phyloP scores from a whole-genome alignment of 192 early-diverging fungal genomes.

The Gonapodya prolifera region DNA sequence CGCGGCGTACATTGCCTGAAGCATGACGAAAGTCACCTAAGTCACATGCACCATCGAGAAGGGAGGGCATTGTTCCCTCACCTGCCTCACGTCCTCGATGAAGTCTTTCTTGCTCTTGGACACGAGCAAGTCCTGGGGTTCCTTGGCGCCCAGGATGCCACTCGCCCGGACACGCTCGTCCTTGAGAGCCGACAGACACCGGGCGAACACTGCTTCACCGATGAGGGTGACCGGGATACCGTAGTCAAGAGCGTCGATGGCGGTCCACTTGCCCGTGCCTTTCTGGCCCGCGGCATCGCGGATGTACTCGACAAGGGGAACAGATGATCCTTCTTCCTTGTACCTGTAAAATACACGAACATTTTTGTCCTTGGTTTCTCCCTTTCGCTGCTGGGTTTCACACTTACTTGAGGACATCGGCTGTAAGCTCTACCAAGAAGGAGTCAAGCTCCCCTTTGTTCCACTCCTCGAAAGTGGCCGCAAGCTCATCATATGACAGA shows the following conservation, averaged over 20 bases:
- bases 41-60: too few species aligned
- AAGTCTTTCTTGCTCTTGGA: constrained; percentile 48
- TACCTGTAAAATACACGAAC: neutral
- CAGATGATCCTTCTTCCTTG: constrained; percentile 74
- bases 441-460: constrained; percentile 96
- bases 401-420: constrained; percentile 71
- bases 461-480: constrained; percentile 80
- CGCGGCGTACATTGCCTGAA: constrained; percentile 92
- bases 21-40: too few species aligned
- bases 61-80: too few species aligned
- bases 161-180: constrained; percentile 86
- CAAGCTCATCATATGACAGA: constrained; percentile 74
- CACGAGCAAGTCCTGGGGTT: neutral
- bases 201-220: constrained; percentile 95
- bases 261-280: constrained; percentile 98
- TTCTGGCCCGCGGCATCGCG: constrained; percentile 95
- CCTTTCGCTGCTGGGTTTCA: too few species aligned
- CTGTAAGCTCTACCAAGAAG: constrained; percentile 92
- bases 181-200: constrained; percentile 93
- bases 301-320: constrained; percentile 84
- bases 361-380: too few species aligned
- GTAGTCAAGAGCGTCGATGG: constrained; percentile 84
- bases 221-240: constrained; percentile 96
- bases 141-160: constrained; percentile 60
- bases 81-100: neutral